Conservation (phyloP, 2,329 filamentous ascomycete genomes). For the Biscogniauxia marginata region DNA sequence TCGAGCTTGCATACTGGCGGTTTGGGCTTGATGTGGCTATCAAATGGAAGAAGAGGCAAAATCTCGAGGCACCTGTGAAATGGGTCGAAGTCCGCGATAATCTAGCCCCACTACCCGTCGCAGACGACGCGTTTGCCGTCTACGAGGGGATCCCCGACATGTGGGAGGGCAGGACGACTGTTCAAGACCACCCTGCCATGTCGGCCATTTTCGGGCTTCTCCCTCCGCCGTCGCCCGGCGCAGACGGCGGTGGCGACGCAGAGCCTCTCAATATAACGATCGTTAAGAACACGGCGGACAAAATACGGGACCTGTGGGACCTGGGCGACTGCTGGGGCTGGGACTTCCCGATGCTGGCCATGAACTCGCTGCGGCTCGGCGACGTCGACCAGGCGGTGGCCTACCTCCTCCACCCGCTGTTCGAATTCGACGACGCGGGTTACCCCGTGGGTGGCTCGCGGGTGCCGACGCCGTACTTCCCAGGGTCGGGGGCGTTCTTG, state of each 20-base stretch:
- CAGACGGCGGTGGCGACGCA: not conserved
- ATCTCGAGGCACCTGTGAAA: conserved; percentile 38
- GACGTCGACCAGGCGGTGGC: conserved; percentile 38
- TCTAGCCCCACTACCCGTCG: conserved; percentile 52
- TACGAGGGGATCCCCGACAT: conserved; percentile 50
- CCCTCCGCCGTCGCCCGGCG: conserved; percentile 37
- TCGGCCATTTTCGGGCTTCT: conserved; percentile 43
- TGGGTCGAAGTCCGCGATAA: conserved; percentile 51
- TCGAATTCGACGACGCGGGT: conserved; percentile 55
- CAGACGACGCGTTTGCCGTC: conserved; percentile 50
- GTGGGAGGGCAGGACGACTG: conserved; percentile 40
- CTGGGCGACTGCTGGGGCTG: conserved; percentile 42
- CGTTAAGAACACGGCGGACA: conserved; percentile 37
- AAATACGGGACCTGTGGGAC: conserved; percentile 39
- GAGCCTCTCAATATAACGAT: conserved; percentile 34
- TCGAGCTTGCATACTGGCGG: conserved; percentile 61
- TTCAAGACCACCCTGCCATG: conserved; percentile 44
- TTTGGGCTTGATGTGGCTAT: conserved; percentile 57
- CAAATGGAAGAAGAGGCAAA: conserved; percentile 50
- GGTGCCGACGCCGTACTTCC: conserved; percentile 59
- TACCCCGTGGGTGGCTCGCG: conserved; percentile 51
- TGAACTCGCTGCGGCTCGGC: conserved; percentile 43
- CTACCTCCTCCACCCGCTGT: conserved; percentile 49
- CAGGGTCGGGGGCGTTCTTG: conserved; percentile 47
- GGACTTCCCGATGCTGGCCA: conserved; percentile 46